phyloP scores from a whole-genome alignment of 768 basidiomycete species.

The Clathrus columnatus region DNA sequence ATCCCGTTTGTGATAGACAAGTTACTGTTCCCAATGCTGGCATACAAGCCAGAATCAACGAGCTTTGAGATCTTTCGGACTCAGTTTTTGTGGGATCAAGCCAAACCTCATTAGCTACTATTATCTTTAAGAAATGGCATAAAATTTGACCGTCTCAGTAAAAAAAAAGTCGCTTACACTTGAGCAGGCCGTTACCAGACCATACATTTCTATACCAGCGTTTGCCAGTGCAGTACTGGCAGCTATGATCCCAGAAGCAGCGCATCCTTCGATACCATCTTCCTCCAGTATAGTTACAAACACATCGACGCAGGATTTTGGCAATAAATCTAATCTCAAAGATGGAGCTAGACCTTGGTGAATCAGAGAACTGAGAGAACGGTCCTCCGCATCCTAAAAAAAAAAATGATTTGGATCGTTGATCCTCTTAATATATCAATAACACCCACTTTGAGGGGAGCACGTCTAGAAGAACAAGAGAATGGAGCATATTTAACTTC shows the following conservation, averaged over 20 bases:
- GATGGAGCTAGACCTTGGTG: slow-evolving; percentile 80
- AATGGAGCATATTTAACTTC: slow-evolving; percentile 98
- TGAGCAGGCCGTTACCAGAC: slow-evolving; percentile 77
- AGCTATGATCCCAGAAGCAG: slow-evolving; percentile 80
- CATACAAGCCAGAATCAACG: slow-evolving; percentile 75
- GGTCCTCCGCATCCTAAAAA: slow-evolving; percentile 85
- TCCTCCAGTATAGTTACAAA: slow-evolving; percentile 85
- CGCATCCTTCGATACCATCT: slow-evolving; percentile 84
- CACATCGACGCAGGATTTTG: slow-evolving; percentile 89
- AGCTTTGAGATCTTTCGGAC: slow-evolving; percentile 44
- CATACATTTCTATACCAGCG: slow-evolving; percentile 87
- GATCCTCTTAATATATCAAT: slow-evolving; percentile 6
- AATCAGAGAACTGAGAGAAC: slow-evolving; percentile 72
- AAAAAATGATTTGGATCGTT: slow-evolving; percentile 3
- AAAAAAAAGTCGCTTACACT: slow-evolving; percentile 50
- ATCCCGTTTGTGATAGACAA: slow-evolving; percentile 79
- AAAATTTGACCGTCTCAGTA: too few relatives aligned
- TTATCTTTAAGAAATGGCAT: slow-evolving; percentile 32
- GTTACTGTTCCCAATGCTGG: slow-evolving; percentile 82
- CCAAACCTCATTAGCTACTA: slow-evolving; percentile 52
- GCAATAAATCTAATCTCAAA: slow-evolving; percentile 80
- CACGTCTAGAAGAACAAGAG: slow-evolving; percentile 66
- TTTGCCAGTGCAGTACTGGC: slow-evolving; percentile 87
- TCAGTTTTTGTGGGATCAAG: slow-evolving; percentile 79
- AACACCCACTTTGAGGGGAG: slow-evolving; percentile 72